These are phyloP conservation scores for Leccinum pellstonianum DNA, from an alignment of 768 basidiomycete species.

Conservation along the genomic window DNA sequence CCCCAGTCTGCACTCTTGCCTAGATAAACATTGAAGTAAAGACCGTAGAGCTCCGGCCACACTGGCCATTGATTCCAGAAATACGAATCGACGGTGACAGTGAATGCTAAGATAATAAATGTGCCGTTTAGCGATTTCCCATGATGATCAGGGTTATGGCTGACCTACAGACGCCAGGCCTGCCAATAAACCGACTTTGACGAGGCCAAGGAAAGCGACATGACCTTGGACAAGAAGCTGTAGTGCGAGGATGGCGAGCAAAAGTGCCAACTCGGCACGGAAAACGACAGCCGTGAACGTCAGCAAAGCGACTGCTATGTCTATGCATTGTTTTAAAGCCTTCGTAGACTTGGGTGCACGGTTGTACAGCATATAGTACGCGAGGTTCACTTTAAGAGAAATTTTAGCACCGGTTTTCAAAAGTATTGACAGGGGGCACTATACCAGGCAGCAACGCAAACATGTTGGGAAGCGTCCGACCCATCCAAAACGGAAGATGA, in stretches of 20 bases:
- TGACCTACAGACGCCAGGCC: conserved; percentile 54
- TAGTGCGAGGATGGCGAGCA: conserved; percentile 61
- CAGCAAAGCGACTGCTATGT: conserved; percentile 55
- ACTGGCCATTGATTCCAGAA: conserved; percentile 74
- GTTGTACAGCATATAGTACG: conserved; percentile 48
- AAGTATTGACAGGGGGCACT: conserved; percentile 6
- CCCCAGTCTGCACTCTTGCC: conserved; percentile 94
- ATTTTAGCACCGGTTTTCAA: not conserved
- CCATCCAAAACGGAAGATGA: conserved; percentile 91
- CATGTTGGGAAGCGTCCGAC: conserved; percentile 93
- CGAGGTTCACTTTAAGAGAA: conserved; percentile 48
- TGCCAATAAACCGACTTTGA: conserved; percentile 50
- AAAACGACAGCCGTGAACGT: conserved; percentile 69
- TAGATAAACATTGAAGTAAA: conserved; percentile 84
- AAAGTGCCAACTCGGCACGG: conserved; percentile 72
- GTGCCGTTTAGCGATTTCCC: not conserved
- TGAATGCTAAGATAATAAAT: conserved; percentile 44
- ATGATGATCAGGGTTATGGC: conserved; percentile 10
- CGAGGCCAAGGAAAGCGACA: conserved; percentile 41
- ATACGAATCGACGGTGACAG: conserved; percentile 73
- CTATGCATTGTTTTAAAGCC: conserved; percentile 36
- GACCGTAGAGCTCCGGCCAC: conserved; percentile 82
- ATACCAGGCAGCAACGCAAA: conserved; percentile 79
- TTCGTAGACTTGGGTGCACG: conserved; percentile 38
- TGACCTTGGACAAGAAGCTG: conserved; percentile 48